Evolutionary conservation across 192 early-diverging fungal genomes (phyloP).

Genomic region (Backusella tuberculispora): DNA sequence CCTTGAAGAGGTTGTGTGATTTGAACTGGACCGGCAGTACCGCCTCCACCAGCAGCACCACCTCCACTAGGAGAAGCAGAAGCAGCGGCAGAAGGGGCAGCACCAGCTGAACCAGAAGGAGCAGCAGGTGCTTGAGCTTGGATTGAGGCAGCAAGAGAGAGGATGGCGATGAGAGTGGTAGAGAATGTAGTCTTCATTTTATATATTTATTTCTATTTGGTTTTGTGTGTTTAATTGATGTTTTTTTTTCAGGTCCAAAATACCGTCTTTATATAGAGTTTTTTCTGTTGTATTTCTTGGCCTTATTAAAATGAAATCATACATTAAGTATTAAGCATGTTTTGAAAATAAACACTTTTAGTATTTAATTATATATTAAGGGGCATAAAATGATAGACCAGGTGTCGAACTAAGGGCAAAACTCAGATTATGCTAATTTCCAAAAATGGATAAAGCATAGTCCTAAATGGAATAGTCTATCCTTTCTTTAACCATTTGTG

Average conservation of each 20-base stretch:
- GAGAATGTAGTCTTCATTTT: conserved; percentile 22
- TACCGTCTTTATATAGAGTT: not conserved
- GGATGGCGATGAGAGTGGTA: not conserved
- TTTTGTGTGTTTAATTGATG: not conserved
- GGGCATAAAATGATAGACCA: not conserved
- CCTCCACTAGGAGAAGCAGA: not conserved
- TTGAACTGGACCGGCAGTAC: conserved; percentile 2
- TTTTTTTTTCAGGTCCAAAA: not conserved
- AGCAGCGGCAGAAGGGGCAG: not conserved
- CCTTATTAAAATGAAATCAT: not conserved
- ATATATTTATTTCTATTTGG: conserved; percentile 9
- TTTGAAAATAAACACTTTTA: not conserved
- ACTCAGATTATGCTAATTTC: conserved; percentile 21
- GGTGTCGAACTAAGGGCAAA: not conserved
- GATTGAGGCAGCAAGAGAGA: not conserved
- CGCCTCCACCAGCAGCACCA: not conserved
- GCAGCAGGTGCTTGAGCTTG: not conserved
- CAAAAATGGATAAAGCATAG: not conserved
- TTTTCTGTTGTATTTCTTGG: not conserved
- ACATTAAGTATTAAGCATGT: not conserved
- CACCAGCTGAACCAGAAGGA: not conserved
- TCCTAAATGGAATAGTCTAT: not conserved
- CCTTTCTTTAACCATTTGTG: not conserved
- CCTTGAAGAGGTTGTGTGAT: conserved; percentile 32
- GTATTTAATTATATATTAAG: conserved; percentile 1